Evolutionary conservation across 2,329 filamentous ascomycete genomes (phyloP).

Genomic region (Calonectria multiphialidica): DNA sequence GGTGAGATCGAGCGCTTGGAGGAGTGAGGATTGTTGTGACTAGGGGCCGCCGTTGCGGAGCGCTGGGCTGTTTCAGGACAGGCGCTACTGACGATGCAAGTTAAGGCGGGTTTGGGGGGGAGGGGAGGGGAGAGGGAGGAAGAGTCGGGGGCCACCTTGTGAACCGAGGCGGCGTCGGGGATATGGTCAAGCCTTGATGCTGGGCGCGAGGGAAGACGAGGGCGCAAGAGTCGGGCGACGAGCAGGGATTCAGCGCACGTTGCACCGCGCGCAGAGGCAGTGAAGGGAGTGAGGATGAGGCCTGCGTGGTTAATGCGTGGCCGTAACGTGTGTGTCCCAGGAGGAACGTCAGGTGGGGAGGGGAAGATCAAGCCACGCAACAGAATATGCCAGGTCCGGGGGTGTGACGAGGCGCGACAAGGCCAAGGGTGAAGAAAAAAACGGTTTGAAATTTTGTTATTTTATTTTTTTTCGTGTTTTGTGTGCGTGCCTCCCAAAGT

Average conservation of each 20-base stretch:
- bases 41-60: slow-evolving; percentile 34
- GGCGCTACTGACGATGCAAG: slow-evolving; percentile 20
- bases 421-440: background rate
- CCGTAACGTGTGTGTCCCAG: slow-evolving; percentile 3
- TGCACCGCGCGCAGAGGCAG: slow-evolving; percentile 30
- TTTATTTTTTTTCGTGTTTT: background rate
- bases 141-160: slow-evolving; percentile 32
- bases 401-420: background rate
- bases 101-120: slow-evolving; percentile 14
- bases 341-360: background rate
- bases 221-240: slow-evolving; percentile 43
- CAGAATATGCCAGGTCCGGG: background rate
- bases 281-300: background rate
- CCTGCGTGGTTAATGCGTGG: slow-evolving; percentile 18
- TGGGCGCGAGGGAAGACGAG: slow-evolving; percentile 23
- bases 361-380: slow-evolving; percentile 8
- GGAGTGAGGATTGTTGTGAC: slow-evolving; percentile 33
- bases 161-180: slow-evolving; percentile 31
- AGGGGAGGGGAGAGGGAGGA: slow-evolving; percentile 17
- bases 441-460: background rate
- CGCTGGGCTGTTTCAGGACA: slow-evolving; percentile 41
- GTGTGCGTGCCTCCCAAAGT: background rate
- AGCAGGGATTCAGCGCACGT: slow-evolving; percentile 35
- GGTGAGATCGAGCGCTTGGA: slow-evolving; percentile 41
- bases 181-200: slow-evolving; percentile 4